phyloP scores from a whole-genome alignment of 208 protist genomes.

The Balamuthia mandrillaris region DNA sequence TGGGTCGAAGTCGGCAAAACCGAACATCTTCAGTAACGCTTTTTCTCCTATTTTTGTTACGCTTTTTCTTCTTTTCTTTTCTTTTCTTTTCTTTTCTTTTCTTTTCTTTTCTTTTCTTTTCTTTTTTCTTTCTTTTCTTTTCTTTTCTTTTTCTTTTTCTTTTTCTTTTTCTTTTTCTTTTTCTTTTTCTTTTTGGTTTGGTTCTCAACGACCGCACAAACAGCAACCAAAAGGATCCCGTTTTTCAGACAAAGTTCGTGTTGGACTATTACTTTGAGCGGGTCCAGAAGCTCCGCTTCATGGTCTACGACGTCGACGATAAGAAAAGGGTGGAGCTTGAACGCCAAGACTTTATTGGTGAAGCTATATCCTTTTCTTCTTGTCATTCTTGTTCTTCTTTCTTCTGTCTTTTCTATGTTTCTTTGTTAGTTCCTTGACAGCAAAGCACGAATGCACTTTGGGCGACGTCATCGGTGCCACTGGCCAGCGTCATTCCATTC shows the following conservation, averaged over 20 bases:
- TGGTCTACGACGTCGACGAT: neutral
- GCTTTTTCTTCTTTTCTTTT: neutral
- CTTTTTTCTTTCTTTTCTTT: neutral
- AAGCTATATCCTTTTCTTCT: neutral
- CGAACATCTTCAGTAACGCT: neutral
- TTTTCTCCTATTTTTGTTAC: neutral
- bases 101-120: neutral
- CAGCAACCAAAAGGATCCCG: constrained; percentile 9
- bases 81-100: neutral
- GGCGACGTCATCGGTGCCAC: neutral
- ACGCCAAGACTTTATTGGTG: neutral
- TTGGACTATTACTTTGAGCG: constrained; percentile 23
- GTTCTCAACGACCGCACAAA: too few species aligned
- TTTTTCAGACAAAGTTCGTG: neutral
- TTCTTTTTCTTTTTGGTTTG: too few species aligned
- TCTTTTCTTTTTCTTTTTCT: too few species aligned
- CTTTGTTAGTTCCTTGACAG: too few species aligned
- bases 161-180: too few species aligned
- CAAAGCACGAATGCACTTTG: too few species aligned
- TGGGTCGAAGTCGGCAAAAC: neutral
- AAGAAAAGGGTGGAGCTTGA: neutral
- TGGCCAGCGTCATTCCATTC: neutral
- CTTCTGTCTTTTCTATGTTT: too few species aligned
- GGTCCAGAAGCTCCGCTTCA: constrained; percentile 1
- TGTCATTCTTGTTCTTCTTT: too few species aligned